A percentile compares a stretch with the other conserved stretches of the same genome.
Evolutionary conservation across 2,329 filamentous ascomycete species (phyloP).

Genomic region (Diaporthe citri): DNA sequence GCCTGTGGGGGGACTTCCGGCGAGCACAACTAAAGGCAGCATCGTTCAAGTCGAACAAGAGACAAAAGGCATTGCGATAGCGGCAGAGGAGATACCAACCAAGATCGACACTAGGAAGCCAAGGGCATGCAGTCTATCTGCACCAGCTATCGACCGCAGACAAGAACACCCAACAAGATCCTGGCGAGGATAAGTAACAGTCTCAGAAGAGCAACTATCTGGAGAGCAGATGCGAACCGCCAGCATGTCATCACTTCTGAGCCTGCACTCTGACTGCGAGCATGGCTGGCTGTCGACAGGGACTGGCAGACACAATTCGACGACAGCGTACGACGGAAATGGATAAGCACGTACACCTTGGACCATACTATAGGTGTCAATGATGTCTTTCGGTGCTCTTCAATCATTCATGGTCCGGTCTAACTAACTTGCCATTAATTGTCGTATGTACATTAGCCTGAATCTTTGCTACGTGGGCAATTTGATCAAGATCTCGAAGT

Average conservation of each 20-base stretch:
- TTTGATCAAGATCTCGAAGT: not conserved
- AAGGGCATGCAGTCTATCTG: not conserved
- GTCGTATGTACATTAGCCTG: not conserved
- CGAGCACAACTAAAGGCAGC: not conserved
- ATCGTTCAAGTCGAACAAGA: not conserved
- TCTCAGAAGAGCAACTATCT: fast-evolving
- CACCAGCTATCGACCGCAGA: not conserved
- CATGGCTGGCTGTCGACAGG: not conserved
- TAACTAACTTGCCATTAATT: not conserved
- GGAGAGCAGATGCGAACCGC: not conserved
- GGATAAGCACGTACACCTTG: not conserved
- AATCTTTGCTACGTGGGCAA: not conserved
- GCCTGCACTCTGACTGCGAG: not conserved
- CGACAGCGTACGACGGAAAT: not conserved
- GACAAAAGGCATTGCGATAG: fast-evolving
- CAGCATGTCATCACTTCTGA: not conserved
- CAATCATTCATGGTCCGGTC: not conserved
- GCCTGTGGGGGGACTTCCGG: not conserved
- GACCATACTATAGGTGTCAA: no score
- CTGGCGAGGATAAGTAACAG: not conserved
- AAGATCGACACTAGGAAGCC: not conserved
- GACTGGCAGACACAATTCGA: not conserved
- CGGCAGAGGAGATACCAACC: not conserved
- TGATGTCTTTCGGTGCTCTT: not conserved
- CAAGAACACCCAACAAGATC: no score